phyloP scores from a whole-genome alignment of 768 basidiomycete genomes.

The Pleurotus eryngii region DNA sequence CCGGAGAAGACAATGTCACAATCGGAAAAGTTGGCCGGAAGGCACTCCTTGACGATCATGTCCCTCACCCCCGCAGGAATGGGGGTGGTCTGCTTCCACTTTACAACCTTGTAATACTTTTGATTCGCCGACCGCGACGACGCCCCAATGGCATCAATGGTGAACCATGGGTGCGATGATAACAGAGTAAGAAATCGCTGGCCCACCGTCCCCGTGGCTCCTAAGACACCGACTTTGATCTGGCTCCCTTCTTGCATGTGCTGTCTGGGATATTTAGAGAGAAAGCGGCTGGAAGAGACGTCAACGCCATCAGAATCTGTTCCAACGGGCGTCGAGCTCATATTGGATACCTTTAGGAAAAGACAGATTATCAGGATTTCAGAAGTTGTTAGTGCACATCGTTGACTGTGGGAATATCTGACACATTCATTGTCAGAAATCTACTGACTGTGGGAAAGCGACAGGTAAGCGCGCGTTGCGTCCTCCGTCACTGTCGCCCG shows the following conservation, averaged over 20 bases:
- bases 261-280: conserved; percentile 31
- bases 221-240: conserved; percentile 68
- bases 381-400: conserved; percentile 10
- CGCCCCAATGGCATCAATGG: conserved; percentile 83
- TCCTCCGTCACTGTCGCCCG: not conserved
- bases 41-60: conserved; percentile 74
- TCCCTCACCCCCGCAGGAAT: conserved; percentile 65
- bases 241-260: conserved; percentile 29
- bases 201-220: conserved; percentile 92
- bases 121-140: conserved; percentile 86
- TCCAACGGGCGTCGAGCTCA: not conserved
- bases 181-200: conserved; percentile 93
- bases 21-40: conserved; percentile 69
- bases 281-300: conserved; percentile 23
- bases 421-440: not conserved
- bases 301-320: conserved; percentile 22
- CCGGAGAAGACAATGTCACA: conserved; percentile 93
- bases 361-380: not conserved
- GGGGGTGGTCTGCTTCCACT: conserved; percentile 84
- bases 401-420: conserved; percentile 6
- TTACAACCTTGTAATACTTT: conserved; percentile 64
- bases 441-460: conserved; percentile 8
- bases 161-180: conserved; percentile 86
- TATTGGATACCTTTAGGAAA: conserved; percentile 1
- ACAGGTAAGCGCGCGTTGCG: not conserved